These are phyloP conservation scores for Cyberlindnera mycetangii DNA, from an alignment of 805 yeast species.

Conservation along the genomic window DNA sequence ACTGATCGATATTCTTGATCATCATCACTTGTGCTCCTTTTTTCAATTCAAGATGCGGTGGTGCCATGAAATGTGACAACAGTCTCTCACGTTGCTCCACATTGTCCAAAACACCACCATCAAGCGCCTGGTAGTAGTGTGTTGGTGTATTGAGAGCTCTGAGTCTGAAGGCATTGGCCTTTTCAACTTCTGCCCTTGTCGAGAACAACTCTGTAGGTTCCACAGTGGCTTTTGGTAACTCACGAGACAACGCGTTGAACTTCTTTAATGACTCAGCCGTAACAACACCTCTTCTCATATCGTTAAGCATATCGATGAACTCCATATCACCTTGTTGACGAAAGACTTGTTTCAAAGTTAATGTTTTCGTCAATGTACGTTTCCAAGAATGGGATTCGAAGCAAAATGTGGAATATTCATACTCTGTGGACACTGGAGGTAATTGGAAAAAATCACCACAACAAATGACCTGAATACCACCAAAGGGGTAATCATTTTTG, in stretches of 20 bases:
- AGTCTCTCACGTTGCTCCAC: slow-evolving; percentile 41
- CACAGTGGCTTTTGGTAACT: slow-evolving; percentile 53
- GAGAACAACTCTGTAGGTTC: slow-evolving; percentile 75
- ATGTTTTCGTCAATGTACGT: slow-evolving; percentile 50
- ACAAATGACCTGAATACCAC: slow-evolving; percentile 72
- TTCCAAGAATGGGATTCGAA: slow-evolving; percentile 68
- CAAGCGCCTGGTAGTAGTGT: slow-evolving; percentile 46
- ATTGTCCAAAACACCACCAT: slow-evolving; percentile 48
- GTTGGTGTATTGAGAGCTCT: slow-evolving; percentile 41
- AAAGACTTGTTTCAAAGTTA: slow-evolving; percentile 62
- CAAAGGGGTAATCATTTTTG: slow-evolving; percentile 55
- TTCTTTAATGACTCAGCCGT: slow-evolving; percentile 44
- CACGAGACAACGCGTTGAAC: slow-evolving; percentile 52
- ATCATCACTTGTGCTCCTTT: slow-evolving; percentile 82
- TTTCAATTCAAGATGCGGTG: slow-evolving; percentile 52
- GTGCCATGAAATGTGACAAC: slow-evolving; percentile 60
- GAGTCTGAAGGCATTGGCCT: slow-evolving; percentile 55
- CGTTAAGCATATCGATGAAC: slow-evolving; percentile 72
- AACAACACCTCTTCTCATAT: slow-evolving; percentile 63
- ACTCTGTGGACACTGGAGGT: slow-evolving; percentile 55
- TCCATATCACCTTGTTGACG: slow-evolving; percentile 73
- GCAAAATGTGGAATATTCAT: slow-evolving; percentile 46
- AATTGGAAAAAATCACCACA: slow-evolving; percentile 83
- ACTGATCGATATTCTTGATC: slow-evolving; percentile 69
- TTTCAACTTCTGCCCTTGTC: slow-evolving; percentile 68